Conservation (phyloP, 139 green algal genomes). For the Chlorella sp. region DNA sequence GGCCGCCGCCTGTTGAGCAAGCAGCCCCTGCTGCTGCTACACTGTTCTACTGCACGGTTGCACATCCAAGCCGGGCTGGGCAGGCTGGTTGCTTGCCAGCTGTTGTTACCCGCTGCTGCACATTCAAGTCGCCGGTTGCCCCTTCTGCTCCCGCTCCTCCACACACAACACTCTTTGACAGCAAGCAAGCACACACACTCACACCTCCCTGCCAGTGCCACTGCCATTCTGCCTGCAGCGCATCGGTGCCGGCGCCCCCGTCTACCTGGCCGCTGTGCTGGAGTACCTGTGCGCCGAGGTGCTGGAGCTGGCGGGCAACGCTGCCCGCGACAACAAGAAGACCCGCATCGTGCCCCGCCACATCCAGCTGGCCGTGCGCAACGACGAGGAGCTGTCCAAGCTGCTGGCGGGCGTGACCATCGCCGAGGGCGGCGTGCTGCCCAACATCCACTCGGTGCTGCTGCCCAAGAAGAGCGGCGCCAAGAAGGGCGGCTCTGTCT, state of each 20-base stretch:
- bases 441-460: conserved; percentile 90
- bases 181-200: too few relatives aligned
- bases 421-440: conserved; percentile 84
- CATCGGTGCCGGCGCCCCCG: conserved; percentile 36
- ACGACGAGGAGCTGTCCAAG: conserved; percentile 96
- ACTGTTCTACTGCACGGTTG: too few relatives aligned
- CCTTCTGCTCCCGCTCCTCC: too few relatives aligned
- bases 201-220: too few relatives aligned
- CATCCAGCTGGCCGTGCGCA: conserved; percentile 93
- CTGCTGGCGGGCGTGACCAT: conserved; percentile 87
- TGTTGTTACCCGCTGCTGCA: too few relatives aligned
- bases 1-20: too few relatives aligned
- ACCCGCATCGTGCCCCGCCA: conserved; percentile 88
- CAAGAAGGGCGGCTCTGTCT: too few relatives aligned
- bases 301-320: conserved; percentile 58
- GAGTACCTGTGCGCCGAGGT: conserved; percentile 81
- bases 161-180: too few relatives aligned
- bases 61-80: too few relatives aligned
- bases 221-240: not conserved
- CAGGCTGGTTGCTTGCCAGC: too few relatives aligned
- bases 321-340: conserved; percentile 95
- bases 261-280: conserved; percentile 58
- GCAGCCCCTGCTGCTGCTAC: too few relatives aligned
- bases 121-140: too few relatives aligned
- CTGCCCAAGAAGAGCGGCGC: conserved; percentile 84